Evolutionary conservation across 2,329 filamentous ascomycete genomes (phyloP), one percentile per base, ranked within the genome.

Genomic region (Trichophyton benhamiae): DNA sequence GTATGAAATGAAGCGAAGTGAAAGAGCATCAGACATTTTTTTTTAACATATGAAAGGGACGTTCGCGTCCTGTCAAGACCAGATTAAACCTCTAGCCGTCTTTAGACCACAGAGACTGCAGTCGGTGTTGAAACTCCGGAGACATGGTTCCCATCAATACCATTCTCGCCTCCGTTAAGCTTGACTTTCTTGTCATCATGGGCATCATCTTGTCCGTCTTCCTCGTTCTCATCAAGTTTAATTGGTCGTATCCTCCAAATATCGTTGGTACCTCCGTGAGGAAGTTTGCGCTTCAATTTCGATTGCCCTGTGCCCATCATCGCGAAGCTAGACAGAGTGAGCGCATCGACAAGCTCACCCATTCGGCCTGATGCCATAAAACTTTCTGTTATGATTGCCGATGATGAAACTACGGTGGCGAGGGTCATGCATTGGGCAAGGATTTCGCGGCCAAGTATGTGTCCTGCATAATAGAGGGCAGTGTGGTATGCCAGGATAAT

Each of bases 401-500:
- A 82, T 65, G 85, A 83, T 61, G 87, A 84, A 1, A 92, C 89
- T 58, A 96, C 82, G 1, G 85, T 84, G 0, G 90, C 86, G 15
- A 99, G 78, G 63, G 96, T 89, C 88, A 99, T 92, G 68, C 87
- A 88, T 70, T 92, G 86, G 27, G 94, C 80, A 17, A 95, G 79
- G 66, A 87, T 83, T 62, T 92, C 88, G 49, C 90, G 85, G 53
- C 85, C 87, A 49, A 95, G 77, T 57, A 83, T 81, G 55, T 84
- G 85, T 2, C 89, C 90, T 0, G 88, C 87, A 69, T 87, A 88
- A 71, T 95, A 88, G 58, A 97, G 78, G 1, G 88, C 86, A 68
- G 83, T 86, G 70, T 94, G 84, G 72, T 94, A 96, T 2, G 88
- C 89, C 58, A 99, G 80, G 48, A 96, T 79, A 17, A 89, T 82